A percentile compares a stretch with the other conserved stretches of the same genome.
Evolutionary conservation across 352 stramenopile genomes (phyloP).

Genomic region (Pythium grandisporangium): DNA sequence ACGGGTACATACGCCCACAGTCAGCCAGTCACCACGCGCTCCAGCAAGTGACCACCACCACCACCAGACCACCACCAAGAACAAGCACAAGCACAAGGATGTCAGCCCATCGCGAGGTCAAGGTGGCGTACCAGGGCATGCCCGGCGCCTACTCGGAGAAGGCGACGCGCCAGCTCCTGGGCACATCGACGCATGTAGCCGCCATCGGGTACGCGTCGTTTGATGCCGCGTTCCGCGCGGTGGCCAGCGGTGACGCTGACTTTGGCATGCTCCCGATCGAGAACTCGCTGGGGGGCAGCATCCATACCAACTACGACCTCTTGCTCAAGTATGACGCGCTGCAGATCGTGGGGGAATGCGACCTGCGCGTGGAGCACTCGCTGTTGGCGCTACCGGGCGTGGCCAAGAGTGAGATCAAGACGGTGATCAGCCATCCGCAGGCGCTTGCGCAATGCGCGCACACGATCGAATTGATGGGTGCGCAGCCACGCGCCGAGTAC

Average conservation of each 20-base stretch:
- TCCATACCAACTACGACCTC: conserved; percentile 94
- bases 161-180: conserved; percentile 89
- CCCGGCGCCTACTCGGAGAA: conserved; percentile 97
- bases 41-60: too few relatives aligned
- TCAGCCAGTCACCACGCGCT: too few relatives aligned
- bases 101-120: conserved; percentile 63
- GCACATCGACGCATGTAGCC: conserved; percentile 46
- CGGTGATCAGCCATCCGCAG: conserved; percentile 95
- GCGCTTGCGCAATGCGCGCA: conserved; percentile 95
- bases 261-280: conserved; percentile 94
- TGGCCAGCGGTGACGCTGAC: conserved; percentile 77
- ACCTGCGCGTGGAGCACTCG: conserved; percentile 87
- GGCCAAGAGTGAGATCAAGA: conserved; percentile 88
- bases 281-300: conserved; percentile 91
- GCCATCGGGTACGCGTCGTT: conserved; percentile 43
- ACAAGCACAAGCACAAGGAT: too few relatives aligned
- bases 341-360: conserved; percentile 55
- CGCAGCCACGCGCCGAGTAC: conserved; percentile 85
- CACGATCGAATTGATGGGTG: conserved; percentile 86
- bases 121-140: conserved; percentile 95
- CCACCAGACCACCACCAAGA: too few relatives aligned
- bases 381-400: conserved; percentile 87
- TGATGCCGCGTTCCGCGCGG: conserved; percentile 44
- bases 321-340: conserved; percentile 63
- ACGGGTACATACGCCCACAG: too few relatives aligned